Percentiles rank a stretch among this genome's conserved stretches.
These are phyloP conservation scores for Coemansia sp. DNA, from an alignment of 192 early-diverging fungal species.

Conservation along the genomic window DNA sequence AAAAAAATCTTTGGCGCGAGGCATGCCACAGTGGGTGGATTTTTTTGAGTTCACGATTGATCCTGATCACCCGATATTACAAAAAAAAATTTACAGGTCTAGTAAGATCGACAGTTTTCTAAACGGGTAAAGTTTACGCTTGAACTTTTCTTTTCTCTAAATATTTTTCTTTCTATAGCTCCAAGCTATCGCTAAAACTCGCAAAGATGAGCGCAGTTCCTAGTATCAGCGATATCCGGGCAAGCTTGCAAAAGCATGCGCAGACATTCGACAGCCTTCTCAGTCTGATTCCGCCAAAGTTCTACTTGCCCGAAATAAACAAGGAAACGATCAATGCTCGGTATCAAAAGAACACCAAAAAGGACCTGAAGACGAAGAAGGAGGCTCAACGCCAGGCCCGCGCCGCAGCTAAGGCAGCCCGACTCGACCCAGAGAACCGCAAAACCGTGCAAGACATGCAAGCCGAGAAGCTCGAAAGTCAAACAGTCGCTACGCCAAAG, in stretches of 20 bases:
- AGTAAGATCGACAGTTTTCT: too few relatives aligned
- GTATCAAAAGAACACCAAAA: slow-evolving; percentile 81
- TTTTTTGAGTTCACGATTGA: too few relatives aligned
- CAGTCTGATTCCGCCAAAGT: slow-evolving; percentile 82
- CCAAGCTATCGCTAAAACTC: not conserved
- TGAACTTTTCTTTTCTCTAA: not conserved
- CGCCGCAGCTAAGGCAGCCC: slow-evolving; percentile 26
- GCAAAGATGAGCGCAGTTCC: slow-evolving; percentile 18
- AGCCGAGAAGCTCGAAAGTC: slow-evolving; percentile 57
- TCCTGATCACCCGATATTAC: too few relatives aligned
- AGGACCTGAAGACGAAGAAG: slow-evolving; percentile 84
- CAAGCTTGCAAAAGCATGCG: slow-evolving; percentile 66
- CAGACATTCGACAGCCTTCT: slow-evolving; percentile 76
- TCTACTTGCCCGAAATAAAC: slow-evolving; percentile 72
- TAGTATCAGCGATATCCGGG: slow-evolving; percentile 49
- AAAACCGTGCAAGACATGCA: slow-evolving; percentile 75
- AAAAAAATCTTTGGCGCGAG: too few relatives aligned
- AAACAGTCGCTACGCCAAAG: slow-evolving; percentile 11
- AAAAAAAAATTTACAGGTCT: too few relatives aligned
- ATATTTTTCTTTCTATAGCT: not conserved
- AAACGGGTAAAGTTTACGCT: not conserved
- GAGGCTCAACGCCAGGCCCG: slow-evolving; percentile 83
- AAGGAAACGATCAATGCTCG: slow-evolving; percentile 57
- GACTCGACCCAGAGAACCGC: slow-evolving; percentile 82
- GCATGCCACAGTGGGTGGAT: too few relatives aligned